Percentiles rank a stretch among this genome's conserved stretches.
Conservation (phyloP, 306 rosid genomes). For the Corylus americana region DNA sequence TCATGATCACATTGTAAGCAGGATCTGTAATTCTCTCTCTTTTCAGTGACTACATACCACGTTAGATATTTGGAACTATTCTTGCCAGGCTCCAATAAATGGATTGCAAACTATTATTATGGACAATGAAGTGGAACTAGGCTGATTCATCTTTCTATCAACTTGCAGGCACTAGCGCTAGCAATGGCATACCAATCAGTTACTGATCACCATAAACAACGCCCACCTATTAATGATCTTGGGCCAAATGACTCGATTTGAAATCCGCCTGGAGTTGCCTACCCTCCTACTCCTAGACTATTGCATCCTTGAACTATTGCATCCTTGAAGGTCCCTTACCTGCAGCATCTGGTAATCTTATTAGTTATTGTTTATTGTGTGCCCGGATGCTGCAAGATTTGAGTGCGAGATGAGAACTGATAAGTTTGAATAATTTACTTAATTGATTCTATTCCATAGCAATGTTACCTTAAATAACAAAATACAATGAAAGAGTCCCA, state of each 20-base stretch:
- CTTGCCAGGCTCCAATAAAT: neutral
- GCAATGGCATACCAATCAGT: conserved; percentile 73
- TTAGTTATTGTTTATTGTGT: too few species aligned
- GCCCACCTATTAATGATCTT: conserved; percentile 60
- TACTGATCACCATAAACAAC: conserved; percentile 64
- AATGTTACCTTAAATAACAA: too few species aligned
- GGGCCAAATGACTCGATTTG: conserved; percentile 50
- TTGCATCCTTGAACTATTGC: conserved; percentile 31
- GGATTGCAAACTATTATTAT: neutral
- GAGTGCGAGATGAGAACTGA: too few species aligned
- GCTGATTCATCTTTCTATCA: neutral
- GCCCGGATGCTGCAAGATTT: too few species aligned
- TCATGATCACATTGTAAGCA: conserved; percentile 54
- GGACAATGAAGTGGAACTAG: neutral
- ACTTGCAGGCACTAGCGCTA: conserved; percentile 55
- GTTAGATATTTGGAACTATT: neutral
- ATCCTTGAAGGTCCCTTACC: neutral
- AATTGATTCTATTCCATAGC: too few species aligned
- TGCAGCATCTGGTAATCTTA: neutral
- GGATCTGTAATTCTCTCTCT: neutral
- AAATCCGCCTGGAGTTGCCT: conserved; percentile 25
- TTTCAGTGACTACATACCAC: neutral
- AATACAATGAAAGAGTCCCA: too few species aligned
- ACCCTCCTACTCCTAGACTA: conserved; percentile 37
- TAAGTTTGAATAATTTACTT: too few species aligned